A percentile compares a stretch with the other conserved stretches of the same genome.
Conservation (phyloP, 306 rosid species). For the Boehmeria nivea region DNA sequence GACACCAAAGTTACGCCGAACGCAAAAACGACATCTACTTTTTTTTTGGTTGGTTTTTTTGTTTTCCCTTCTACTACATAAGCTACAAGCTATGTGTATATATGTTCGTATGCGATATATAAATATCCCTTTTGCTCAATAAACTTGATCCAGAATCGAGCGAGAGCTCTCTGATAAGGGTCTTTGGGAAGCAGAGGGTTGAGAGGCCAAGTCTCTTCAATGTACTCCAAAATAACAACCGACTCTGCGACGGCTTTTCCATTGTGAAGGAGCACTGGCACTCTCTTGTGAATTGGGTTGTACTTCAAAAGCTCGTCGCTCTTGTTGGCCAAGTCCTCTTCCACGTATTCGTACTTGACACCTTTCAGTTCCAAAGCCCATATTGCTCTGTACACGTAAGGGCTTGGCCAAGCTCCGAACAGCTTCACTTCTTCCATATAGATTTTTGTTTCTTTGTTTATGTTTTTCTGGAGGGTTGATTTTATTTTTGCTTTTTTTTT, state of each 20-base stretch:
- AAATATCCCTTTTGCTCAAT: slow-evolving; percentile 12
- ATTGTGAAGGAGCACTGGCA: slow-evolving; percentile 16
- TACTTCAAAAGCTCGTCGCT: slow-evolving; percentile 22
- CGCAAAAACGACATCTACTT: no score
- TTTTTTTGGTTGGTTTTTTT: no score
- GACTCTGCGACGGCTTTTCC: slow-evolving; percentile 15
- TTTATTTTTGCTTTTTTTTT: background rate
- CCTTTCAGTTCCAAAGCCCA: slow-evolving; percentile 25
- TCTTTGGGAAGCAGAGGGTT: slow-evolving; percentile 8
- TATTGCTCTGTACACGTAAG: slow-evolving; percentile 11
- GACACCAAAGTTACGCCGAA: no score
- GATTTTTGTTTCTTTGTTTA: background rate
- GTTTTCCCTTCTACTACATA: no score
- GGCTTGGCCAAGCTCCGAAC: slow-evolving; percentile 19
- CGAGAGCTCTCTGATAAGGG: slow-evolving; percentile 8
- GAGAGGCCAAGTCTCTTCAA: slow-evolving; percentile 18
- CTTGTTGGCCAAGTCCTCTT: slow-evolving; percentile 17
- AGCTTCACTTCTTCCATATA: slow-evolving; percentile 28
- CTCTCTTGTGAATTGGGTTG: slow-evolving; percentile 18
- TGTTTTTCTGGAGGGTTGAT: background rate
- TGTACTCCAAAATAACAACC: slow-evolving; percentile 15
- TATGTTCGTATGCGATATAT: no score
- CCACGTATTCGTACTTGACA: slow-evolving; percentile 19
- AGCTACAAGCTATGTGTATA: no score
- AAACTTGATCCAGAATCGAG: slow-evolving; percentile 12